Evolutionary conservation across 2,329 filamentous ascomycete genomes (phyloP), one percentile per base, ranked within the genome.

Genomic region (Cercospora zeina): DNA sequence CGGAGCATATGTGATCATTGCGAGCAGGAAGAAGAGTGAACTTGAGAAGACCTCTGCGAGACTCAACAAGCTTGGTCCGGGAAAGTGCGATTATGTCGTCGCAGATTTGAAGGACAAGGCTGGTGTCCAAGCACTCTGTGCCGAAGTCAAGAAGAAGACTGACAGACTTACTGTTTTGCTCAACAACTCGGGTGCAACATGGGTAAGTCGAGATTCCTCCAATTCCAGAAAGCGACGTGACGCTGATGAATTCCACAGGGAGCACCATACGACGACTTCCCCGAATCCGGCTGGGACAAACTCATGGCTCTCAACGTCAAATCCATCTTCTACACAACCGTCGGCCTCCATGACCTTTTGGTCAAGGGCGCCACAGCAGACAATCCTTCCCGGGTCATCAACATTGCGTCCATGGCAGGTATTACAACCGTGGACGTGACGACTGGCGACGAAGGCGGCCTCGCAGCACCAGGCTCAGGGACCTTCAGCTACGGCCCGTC

Each of bases 281-380:
- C 82, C 0, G 82, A 84, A 64, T 76, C 78, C 51, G 83, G 81
- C 42, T 86, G 83, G 81, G 83, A 84, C 65, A 82, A 84, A 65
- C 75, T 85, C 21, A 81, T 84, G 65, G 68, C 70, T 2, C 63
- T 74, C 4, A 74, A 74, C 58, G 72, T 74, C 45, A 74, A 74
- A 59, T 59, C 72, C 7, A 73, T 78, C 60, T 80, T 79, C 70
- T 75, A 77, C 49, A 80, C 78, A n/a, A 81, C 80, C 58, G 79
- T 79, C 16, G 76, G 77, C n/a, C 74, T 78, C 2, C 74, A 78
- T 19, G 76, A 73, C 58, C 71, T 80, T 27, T 77, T 81, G 69
- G 77, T 73, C 42, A 79, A 78, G 70, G 34, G 74, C 74, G 69
- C 72, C 65, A 62, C 76, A 70, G 63, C 73, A 70, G 75, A 77